phyloP scores from a whole-genome alignment of 805 yeast species.

The Tetrapisispora iriomotensis region DNA sequence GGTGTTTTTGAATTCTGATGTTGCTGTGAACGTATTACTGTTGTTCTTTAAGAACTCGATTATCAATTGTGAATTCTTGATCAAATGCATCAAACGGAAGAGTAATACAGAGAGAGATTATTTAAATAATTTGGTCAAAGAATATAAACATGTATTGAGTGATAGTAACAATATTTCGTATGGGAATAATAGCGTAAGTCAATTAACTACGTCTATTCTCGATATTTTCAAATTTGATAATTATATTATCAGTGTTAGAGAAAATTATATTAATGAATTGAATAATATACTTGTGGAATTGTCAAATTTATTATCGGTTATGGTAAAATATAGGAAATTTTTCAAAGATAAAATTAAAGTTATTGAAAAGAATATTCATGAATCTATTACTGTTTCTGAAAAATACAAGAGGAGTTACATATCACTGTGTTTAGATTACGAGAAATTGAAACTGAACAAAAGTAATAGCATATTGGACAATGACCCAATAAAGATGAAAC shows the following conservation, averaged over 20 bases:
- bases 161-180: constrained; percentile 2
- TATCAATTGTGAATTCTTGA: constrained; percentile 74
- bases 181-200: neutral
- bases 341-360: constrained; percentile 74
- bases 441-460: constrained; percentile 53
- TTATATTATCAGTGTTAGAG: constrained; percentile 59
- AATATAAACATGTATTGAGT: constrained; percentile 39
- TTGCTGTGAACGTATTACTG: constrained; percentile 64
- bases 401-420: constrained; percentile 75
- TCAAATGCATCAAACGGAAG: constrained; percentile 67
- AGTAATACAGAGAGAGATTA: constrained; percentile 72
- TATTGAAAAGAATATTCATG: constrained; percentile 74
- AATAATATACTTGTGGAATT: constrained; percentile 82
- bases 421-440: constrained; percentile 77
- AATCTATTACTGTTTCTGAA: constrained; percentile 74
- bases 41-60: constrained; percentile 69
- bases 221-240: constrained; percentile 64
- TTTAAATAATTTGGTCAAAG: constrained; percentile 61
- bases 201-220: neutral
- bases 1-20: constrained; percentile 49
- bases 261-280: constrained; percentile 67
- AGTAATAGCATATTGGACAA: neutral
- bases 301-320: constrained; percentile 54
- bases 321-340: constrained; percentile 61
- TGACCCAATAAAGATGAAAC: constrained; percentile 77